phyloP scores from a whole-genome alignment of 768 basidiomycete species.

The Hericium rajendrae region DNA sequence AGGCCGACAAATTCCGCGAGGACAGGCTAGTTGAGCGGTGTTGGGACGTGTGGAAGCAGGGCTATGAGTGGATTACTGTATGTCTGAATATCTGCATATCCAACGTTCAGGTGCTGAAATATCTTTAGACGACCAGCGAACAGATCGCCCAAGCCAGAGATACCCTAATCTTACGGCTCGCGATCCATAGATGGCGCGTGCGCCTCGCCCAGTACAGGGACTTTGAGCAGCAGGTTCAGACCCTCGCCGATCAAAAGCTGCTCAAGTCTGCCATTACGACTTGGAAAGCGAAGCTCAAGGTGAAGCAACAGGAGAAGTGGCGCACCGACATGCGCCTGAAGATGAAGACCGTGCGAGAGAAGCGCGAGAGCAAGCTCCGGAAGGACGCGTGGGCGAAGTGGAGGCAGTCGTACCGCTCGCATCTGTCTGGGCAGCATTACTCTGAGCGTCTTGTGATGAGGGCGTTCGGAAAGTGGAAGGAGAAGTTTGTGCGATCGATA shows the following conservation, averaged over 20 bases:
- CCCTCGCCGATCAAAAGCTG: slow-evolving; percentile 34
- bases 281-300: slow-evolving; percentile 49
- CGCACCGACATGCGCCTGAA: slow-evolving; percentile 60
- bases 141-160: slow-evolving; percentile 67
- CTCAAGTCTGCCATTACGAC: slow-evolving; percentile 31
- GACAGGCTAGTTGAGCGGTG: slow-evolving; percentile 58
- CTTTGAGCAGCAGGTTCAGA: slow-evolving; percentile 32
- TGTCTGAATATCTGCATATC: slow-evolving; percentile 21
- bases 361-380: slow-evolving; percentile 40
- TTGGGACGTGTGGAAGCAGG: slow-evolving; percentile 69
- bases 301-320: slow-evolving; percentile 51
- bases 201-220: slow-evolving; percentile 27
- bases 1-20: slow-evolving; percentile 60
- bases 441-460: slow-evolving; percentile 32
- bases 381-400: slow-evolving; percentile 59
- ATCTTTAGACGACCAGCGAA: slow-evolving; percentile 52
- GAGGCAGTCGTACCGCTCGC: slow-evolving; percentile 47
- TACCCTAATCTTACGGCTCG: slow-evolving; percentile 48
- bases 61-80: slow-evolving; percentile 66
- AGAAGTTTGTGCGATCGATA: slow-evolving; percentile 30
- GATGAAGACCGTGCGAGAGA: slow-evolving; percentile 54
- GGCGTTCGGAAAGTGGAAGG: slow-evolving; percentile 47
- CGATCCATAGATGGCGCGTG: slow-evolving; percentile 54
- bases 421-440: slow-evolving; percentile 43
- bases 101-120: neutral